Conservation (phyloP, 768 basidiomycete genomes). For the Gymnopilus junonius region DNA sequence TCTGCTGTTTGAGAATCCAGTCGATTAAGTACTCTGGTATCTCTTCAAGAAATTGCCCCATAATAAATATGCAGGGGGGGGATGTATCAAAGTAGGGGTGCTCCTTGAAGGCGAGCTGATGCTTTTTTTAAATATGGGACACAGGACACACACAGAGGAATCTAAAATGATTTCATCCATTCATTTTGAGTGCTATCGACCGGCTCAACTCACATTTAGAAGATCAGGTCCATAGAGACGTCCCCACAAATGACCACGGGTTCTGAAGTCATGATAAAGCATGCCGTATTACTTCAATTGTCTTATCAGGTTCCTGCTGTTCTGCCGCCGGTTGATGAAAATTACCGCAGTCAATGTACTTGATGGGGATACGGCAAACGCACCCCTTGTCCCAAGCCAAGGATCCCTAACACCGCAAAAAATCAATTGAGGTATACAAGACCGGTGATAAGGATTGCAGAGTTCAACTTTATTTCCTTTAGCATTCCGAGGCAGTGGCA, state of each 20-base stretch:
- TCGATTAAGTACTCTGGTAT: conserved; percentile 55
- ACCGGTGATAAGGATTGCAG: neutral
- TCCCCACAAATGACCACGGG: conserved; percentile 15
- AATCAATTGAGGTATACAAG: neutral
- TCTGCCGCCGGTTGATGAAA: conserved; percentile 27
- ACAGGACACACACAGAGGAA: conserved; percentile 1
- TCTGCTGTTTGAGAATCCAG: conserved; percentile 65
- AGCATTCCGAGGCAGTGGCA: neutral
- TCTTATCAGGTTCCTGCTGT: conserved; percentile 17
- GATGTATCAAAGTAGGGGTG: neutral
- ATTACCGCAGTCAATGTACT: conserved; percentile 20
- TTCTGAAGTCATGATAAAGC: conserved; percentile 10
- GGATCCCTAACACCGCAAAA: conserved; percentile 1
- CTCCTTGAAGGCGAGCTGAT: neutral
- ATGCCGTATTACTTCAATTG: conserved; percentile 17
- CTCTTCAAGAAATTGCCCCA: conserved; percentile 62
- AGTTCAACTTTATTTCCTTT: neutral
- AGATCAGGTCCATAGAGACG: conserved; percentile 5
- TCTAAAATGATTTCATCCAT: conserved; percentile 5
- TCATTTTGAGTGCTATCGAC: conserved; percentile 7
- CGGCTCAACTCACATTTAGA: conserved; percentile 1
- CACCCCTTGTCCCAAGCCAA: neutral
- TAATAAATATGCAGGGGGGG: conserved; percentile 23
- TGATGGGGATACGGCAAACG: neutral
- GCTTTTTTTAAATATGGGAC: neutral